These are phyloP conservation scores for Colletotrichum tropicicola DNA, from an alignment of 2,329 filamentous ascomycete genomes.

Conservation along the genomic window DNA sequence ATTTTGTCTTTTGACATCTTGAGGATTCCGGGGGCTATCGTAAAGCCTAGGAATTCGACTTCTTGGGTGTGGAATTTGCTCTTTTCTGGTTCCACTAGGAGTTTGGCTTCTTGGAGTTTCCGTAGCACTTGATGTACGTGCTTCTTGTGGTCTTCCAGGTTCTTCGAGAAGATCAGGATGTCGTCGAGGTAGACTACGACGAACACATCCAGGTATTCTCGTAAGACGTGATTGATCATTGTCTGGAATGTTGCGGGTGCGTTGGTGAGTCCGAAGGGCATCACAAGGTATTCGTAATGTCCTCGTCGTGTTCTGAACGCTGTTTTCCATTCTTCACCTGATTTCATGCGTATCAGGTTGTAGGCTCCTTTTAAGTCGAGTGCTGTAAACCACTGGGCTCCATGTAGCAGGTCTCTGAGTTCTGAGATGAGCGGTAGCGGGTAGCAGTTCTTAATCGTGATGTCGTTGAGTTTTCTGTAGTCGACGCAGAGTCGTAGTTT, in stretches of 20 bases:
- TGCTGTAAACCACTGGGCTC: slow-evolving; percentile 39
- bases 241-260: neutral
- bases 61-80: neutral
- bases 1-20: neutral
- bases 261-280: neutral
- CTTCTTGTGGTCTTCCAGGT: neutral
- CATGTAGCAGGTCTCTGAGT: slow-evolving; percentile 35
- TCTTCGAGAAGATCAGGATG: neutral
- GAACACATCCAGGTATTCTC: neutral
- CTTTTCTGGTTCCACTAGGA: neutral
- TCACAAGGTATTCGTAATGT: neutral
- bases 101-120: neutral
- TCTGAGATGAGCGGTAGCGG: slow-evolving; percentile 42
- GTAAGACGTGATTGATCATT: neutral
- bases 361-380: slow-evolving; percentile 37
- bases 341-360: neutral
- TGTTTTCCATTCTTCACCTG: neutral
- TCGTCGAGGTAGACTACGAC: neutral
- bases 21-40: neutral
- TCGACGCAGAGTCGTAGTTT: slow-evolving; percentile 42
- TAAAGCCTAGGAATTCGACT: neutral
- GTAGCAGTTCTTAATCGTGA: neutral
- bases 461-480: slow-evolving; percentile 38
- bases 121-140: neutral
- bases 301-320: neutral